Conservation (phyloP, 2,329 filamentous ascomycete species). For the Atkinsonella hypoxylon region DNA sequence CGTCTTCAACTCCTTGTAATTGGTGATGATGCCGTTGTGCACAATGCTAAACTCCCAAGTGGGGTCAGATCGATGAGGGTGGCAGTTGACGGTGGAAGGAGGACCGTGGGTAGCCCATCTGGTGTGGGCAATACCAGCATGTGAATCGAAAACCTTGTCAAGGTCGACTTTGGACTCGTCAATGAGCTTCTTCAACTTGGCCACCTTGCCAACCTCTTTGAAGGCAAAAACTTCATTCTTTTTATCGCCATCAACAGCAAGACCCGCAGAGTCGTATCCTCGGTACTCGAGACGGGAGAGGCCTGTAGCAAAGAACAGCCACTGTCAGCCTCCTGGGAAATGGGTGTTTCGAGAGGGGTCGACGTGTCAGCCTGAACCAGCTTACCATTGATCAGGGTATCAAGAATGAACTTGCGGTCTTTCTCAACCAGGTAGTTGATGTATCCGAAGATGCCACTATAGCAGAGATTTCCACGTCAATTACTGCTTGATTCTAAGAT, state of each 20-base stretch:
- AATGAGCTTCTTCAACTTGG: constrained; percentile 88
- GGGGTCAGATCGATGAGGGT: constrained; percentile 94
- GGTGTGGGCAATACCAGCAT: constrained; percentile 97
- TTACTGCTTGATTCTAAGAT: neutral
- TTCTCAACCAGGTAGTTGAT: constrained; percentile 99
- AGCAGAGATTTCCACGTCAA: constrained; percentile 15
- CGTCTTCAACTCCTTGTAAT: constrained; percentile 98
- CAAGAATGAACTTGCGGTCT: constrained; percentile 90
- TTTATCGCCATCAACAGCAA: constrained; percentile 95
- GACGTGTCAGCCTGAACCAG: constrained; percentile 10
- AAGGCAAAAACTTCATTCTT: constrained; percentile 95
- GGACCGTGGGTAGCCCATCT: constrained; percentile 97
- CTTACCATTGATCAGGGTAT: constrained; percentile 91
- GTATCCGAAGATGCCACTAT: constrained; percentile 92
- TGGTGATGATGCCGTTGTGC: constrained; percentile 99
- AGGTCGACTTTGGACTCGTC: constrained; percentile 72
- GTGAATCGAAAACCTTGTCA: constrained; percentile 90
- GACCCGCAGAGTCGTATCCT: constrained; percentile 94
- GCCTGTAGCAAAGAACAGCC: constrained; percentile 38
- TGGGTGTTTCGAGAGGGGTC: neutral
- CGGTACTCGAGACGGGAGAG: constrained; percentile 95
- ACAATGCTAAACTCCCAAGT: constrained; percentile 95
- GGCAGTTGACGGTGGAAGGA: constrained; percentile 90
- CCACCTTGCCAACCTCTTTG: constrained; percentile 99
- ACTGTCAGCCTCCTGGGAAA: constrained; percentile 7